Evolutionary conservation across 2,329 filamentous ascomycete genomes (phyloP), one percentile per base, ranked within the genome.

Genomic region (Pseudogymnoascus sp.): DNA sequence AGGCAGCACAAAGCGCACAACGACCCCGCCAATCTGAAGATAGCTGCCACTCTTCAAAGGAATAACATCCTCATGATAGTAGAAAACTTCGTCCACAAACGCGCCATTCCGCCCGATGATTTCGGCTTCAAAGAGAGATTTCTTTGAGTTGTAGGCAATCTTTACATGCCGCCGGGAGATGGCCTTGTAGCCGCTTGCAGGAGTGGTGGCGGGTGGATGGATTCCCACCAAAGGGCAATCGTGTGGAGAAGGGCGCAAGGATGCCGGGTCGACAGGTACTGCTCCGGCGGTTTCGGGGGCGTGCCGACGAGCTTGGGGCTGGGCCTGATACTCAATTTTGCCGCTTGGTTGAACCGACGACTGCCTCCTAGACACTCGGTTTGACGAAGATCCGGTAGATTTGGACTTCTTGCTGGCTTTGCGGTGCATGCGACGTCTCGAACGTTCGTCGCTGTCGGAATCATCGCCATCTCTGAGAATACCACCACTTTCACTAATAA

Each of bases 131-230:
- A 90, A 93, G 5, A 83, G 77, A 18, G 83, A 79, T 41, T 79
- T 79, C 11, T 84, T 77, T 65, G 83, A 79, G 69, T 89, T 88
- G 75, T 87, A 93, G 55, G 83, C 78, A 67, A 93, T 90, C 69
- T 86, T 87, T 59, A 90, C 78, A 72, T 93, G 90, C 68, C 88
- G 79, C 65, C 89, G 80, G 3, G 89, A 93, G 62, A 93, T 92
- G 60, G 83, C 83, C 70, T 88, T 89, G 60, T 89, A 90, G 65
- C 83, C 84, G 64, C 74, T 79, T 2, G 84, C 82, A 64, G 85
- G 84, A 59, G 83, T 79, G 4, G 82, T 82, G 1, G 83, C 82
- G 0, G 85, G 85, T 3, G 89, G 89, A 72, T 92, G 89, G 49
- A 93, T 90, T 35, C 85, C 84, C 59, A 92, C 81, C 63, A 90